Evolutionary conservation across 1,139 yeast genomes (phyloP).

Genomic region (Blastobotrys persicus): DNA sequence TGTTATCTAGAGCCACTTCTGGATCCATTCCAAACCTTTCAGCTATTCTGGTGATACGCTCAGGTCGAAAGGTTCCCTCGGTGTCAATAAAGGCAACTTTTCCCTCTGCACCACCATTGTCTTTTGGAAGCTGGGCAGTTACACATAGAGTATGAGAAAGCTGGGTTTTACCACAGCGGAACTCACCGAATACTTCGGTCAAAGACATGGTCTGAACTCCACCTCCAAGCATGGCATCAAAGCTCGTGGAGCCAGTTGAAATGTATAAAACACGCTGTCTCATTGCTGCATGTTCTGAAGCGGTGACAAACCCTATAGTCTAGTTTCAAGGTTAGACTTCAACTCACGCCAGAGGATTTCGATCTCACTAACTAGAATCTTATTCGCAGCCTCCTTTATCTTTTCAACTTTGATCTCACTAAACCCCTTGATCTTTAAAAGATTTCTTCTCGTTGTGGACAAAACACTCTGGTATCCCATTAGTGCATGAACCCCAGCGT

Average conservation of each 20-base stretch:
- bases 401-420: conserved; percentile 61
- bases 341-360: too few species aligned
- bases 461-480: conserved; percentile 43
- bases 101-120: conserved; percentile 59
- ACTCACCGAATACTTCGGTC: conserved; percentile 63
- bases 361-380: conserved; percentile 39
- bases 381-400: conserved; percentile 59
- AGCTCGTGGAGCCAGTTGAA: conserved; percentile 54
- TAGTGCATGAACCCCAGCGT: not conserved
- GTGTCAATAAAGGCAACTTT: conserved; percentile 61
- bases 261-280: conserved; percentile 48
- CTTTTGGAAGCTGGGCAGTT: conserved; percentile 54
- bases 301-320: conserved; percentile 54
- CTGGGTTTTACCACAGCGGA: conserved; percentile 61
- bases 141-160: conserved; percentile 60
- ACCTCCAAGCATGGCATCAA: conserved; percentile 56
- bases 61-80: conserved; percentile 45
- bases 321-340: not conserved
- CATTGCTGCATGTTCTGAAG: conserved; percentile 50
- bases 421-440: conserved; percentile 53
- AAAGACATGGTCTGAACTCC: conserved; percentile 61
- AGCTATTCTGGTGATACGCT: conserved; percentile 53
- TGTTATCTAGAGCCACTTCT: conserved; percentile 50
- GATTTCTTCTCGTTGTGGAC: conserved; percentile 53
- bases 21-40: conserved; percentile 54